Percentiles rank a stretch among this genome's conserved stretches.
Evolutionary conservation across 768 basidiomycete species (phyloP).

Genomic region (Leccinum subgranulosum): DNA sequence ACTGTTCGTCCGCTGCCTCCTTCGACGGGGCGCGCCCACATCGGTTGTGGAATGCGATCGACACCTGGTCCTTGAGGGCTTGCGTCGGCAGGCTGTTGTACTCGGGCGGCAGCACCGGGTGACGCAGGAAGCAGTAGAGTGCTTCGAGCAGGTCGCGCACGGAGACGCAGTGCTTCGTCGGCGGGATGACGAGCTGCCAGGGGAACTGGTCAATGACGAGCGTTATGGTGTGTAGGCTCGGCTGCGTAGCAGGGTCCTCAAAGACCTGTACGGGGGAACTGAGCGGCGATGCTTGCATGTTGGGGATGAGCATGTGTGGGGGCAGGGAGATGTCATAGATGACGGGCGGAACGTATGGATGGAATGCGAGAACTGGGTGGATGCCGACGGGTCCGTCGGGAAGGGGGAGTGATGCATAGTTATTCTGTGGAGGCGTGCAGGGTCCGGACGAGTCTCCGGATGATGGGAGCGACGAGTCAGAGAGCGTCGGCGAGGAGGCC

Average conservation of each 20-base stretch:
- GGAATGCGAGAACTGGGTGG: constrained; percentile 29
- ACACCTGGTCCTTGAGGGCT: constrained; percentile 35
- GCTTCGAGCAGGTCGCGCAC: constrained; percentile 50
- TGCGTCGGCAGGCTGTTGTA: constrained; percentile 34
- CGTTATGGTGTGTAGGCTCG: constrained; percentile 26
- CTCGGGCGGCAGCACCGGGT: constrained; percentile 38
- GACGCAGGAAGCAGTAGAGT: constrained; percentile 43
- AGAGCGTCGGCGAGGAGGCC: constrained; percentile 24
- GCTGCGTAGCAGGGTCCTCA: constrained; percentile 32
- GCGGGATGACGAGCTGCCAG: constrained; percentile 33
- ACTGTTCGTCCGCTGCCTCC: constrained; percentile 36
- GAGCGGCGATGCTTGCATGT: constrained; percentile 24
- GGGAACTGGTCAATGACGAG: constrained; percentile 32
- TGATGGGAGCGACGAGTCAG: constrained; percentile 31
- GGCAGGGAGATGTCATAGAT: constrained; percentile 20
- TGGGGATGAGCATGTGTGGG: constrained; percentile 19
- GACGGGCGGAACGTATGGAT: constrained; percentile 23
- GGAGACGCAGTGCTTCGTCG: constrained; percentile 28
- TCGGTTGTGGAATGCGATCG: constrained; percentile 41
- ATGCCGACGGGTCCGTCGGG: constrained; percentile 29
- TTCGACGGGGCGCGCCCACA: constrained; percentile 33
- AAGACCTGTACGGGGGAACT: constrained; percentile 23
- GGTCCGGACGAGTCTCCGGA: constrained; percentile 29
- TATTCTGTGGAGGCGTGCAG: constrained; percentile 28
- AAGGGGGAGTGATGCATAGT: constrained; percentile 15